Conservation (phyloP, 352 stramenopile species). For the Globisporangium heterothallicum region DNA sequence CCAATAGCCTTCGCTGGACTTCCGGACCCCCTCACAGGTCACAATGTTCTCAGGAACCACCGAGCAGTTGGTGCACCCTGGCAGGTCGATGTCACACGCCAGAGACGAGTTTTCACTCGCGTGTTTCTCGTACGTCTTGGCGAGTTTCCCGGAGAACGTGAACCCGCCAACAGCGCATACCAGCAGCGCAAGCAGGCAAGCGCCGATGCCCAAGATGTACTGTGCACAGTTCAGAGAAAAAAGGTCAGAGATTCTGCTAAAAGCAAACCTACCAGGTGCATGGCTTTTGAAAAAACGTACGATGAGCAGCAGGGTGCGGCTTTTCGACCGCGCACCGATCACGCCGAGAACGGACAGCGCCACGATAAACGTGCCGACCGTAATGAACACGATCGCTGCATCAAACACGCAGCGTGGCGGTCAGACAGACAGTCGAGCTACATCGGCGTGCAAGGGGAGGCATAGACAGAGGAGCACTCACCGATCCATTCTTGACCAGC, state of each 20-base stretch:
- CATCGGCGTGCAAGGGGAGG: too few relatives aligned
- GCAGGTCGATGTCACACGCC: slow-evolving; percentile 62
- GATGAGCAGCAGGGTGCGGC: slow-evolving; percentile 64
- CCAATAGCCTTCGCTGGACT: slow-evolving; percentile 31
- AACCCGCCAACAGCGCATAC: slow-evolving; percentile 64
- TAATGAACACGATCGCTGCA: slow-evolving; percentile 63
- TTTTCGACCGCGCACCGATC: slow-evolving; percentile 68
- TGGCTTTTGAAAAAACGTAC: slow-evolving; percentile 46
- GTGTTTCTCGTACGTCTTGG: slow-evolving; percentile 41
- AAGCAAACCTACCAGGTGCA: neutral
- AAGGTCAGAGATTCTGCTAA: neutral
- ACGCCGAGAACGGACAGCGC: slow-evolving; percentile 61
- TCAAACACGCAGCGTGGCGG: too few relatives aligned
- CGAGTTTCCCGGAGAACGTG: slow-evolving; percentile 55
- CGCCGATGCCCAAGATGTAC: slow-evolving; percentile 68
- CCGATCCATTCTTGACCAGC: slow-evolving; percentile 73
- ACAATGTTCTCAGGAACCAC: slow-evolving; percentile 19
- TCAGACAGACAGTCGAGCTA: too few relatives aligned
- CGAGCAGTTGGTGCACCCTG: slow-evolving; percentile 77
- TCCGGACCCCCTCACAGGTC: slow-evolving; percentile 38
- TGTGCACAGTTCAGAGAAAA: slow-evolving; percentile 13
- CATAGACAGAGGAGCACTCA: slow-evolving; percentile 17
- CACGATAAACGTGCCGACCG: slow-evolving; percentile 59
- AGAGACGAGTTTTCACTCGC: slow-evolving; percentile 29
- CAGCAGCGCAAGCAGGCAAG: slow-evolving; percentile 53